Base-by-base conservation (phyloP, 352 stramenopile species). In the Globisporangium orthogonon region DNA sequence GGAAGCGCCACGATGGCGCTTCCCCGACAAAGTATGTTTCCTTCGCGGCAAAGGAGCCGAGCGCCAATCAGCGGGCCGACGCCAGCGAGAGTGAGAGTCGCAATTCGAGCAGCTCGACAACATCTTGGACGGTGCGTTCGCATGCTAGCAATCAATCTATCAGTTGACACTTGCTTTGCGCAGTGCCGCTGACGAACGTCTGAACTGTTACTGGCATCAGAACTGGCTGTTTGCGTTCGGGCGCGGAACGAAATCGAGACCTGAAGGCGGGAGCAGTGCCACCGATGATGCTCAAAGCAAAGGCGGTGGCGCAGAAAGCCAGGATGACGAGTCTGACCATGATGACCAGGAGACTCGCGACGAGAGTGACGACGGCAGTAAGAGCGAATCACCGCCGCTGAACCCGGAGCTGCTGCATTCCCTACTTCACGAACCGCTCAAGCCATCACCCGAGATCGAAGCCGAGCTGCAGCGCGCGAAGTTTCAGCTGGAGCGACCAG, bases 381-480 rank as follows among this genome's bases (percentile, higher is more conserved):
- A 44, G 15, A 47, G n/a, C 11, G 46, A 18, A 23, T 52, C 41
- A 4, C 31, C 52, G 2, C 52, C 60, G 18, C 50, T 70, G 13
- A 57, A 62, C 18, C 23, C 44, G 5, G 33, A 33, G 4, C 4
- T 51, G 35, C 46, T 62, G 28, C 1, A 29, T 33, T 33, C 50
- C 9, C 65, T 45, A 18, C 49, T 52, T 30, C 67, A 78, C 52
- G 58, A 79, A 43, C 59, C 57, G 10, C 52, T 83, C 45, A 76
- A 50, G 14, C 70, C 73, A 0, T 71, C 73, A 7, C 70, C 73
- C 44, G 73, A 80, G 48, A 67, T 83, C 44, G 61, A 67, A 29
- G 73, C 71, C 56, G 73, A 62, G 52, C 66, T 83, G 47, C 64
- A 60, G 31, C 67, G 61, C 28, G 66, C 66, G 9, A 74, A 80